Percentiles rank a stretch among this genome's conserved stretches.
Evolutionary conservation across 805 yeast genomes (phyloP).

Genomic region (Pichia gijzeniarum): DNA sequence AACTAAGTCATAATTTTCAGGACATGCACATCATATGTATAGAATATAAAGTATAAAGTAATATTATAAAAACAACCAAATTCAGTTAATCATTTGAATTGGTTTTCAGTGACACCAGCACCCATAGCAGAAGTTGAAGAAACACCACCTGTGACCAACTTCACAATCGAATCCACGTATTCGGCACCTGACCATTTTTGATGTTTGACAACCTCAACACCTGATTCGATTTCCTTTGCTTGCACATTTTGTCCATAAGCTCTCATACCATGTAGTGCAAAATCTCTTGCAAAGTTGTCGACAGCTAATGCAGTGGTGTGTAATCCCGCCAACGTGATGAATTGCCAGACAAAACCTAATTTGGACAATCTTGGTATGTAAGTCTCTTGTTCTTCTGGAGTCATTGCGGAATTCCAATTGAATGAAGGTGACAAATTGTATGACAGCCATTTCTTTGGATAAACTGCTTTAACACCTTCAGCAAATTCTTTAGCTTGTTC

Average conservation of each 20-base stretch:
- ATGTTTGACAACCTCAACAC: slow-evolving; percentile 94
- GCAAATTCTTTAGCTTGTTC: slow-evolving; percentile 93
- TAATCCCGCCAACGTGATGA: slow-evolving; percentile 93
- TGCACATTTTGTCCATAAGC: slow-evolving; percentile 90
- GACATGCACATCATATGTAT: neutral
- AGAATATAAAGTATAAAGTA: neutral
- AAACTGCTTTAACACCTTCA: slow-evolving; percentile 73
- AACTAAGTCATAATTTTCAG: no score
- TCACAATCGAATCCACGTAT: slow-evolving; percentile 85
- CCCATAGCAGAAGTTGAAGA: slow-evolving; percentile 98
- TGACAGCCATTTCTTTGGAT: slow-evolving; percentile 92
- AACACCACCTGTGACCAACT: slow-evolving; percentile 89
- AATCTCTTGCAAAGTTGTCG: slow-evolving; percentile 75
- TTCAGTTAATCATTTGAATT: slow-evolving; percentile 47
- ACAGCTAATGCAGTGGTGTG: slow-evolving; percentile 93
- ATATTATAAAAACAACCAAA: neutral
- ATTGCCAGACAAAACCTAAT: slow-evolving; percentile 95
- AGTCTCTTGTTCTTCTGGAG: slow-evolving; percentile 78
- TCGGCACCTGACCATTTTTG: slow-evolving; percentile 99
- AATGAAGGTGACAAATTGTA: slow-evolving; percentile 95
- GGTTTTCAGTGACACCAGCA: slow-evolving; percentile 95
- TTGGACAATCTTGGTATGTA: slow-evolving; percentile 80
- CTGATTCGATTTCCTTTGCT: slow-evolving; percentile 77
- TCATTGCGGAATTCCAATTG: slow-evolving; percentile 97
- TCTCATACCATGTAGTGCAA: slow-evolving; percentile 81